Conservation (phyloP, 352 stramenopile species). For the Poterioochromonas sp. region DNA sequence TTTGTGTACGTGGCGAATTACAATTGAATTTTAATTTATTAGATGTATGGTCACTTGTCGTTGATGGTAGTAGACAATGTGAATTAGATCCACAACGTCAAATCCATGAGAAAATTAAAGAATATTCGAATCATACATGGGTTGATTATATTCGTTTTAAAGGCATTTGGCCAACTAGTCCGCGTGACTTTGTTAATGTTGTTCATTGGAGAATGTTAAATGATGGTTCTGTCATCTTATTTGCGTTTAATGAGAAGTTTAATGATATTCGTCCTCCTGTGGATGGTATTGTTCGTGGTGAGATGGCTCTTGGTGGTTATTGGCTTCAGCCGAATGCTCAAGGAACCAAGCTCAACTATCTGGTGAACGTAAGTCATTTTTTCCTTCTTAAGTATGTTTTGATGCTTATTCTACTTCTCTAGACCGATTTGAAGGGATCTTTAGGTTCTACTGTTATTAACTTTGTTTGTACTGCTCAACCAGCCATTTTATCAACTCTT, state of each 20-base stretch:
- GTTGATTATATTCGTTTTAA: constrained; percentile 34
- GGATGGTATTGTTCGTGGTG: constrained; percentile 29
- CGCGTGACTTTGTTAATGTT: constrained; percentile 33
- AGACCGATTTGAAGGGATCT: constrained; percentile 34
- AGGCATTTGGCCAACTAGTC: constrained; percentile 36
- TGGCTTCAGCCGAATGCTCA: constrained; percentile 9
- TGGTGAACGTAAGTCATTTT: background rate
- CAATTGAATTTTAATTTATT: background rate
- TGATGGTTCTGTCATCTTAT: constrained; percentile 29
- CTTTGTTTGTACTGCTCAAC: constrained; percentile 8
- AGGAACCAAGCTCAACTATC: background rate
- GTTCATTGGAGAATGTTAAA: constrained; percentile 28
- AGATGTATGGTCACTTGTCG: constrained; percentile 8
- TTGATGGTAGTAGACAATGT: background rate
- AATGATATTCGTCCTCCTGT: constrained; percentile 23
- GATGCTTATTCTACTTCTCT: constrained; percentile 19
- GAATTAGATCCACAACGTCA: constrained; percentile 5
- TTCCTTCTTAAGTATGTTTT: background rate
- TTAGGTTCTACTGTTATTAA: constrained; percentile 33
- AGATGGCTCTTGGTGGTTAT: constrained; percentile 27
- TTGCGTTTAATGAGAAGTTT: constrained; percentile 19
- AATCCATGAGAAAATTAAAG: background rate
- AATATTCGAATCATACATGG: constrained; percentile 23
- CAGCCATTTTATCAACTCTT: background rate
- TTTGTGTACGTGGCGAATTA: constrained; percentile 11